Evolutionary conservation across 2,329 filamentous ascomycete species (phyloP).

Genomic region (Aspergillus sp.): DNA sequence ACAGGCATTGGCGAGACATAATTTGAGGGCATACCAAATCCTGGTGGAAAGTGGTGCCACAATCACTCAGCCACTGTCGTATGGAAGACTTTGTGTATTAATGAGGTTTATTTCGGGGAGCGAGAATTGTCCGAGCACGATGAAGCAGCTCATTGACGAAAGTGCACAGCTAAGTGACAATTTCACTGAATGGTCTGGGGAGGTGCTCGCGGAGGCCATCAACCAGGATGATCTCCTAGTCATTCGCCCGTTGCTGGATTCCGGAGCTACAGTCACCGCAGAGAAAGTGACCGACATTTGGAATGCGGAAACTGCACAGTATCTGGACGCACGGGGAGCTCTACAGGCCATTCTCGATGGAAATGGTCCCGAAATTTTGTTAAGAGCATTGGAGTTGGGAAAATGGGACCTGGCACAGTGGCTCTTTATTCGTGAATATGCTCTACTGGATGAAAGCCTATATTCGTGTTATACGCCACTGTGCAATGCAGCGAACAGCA

Average conservation of each 20-base stretch:
- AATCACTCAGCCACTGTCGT: too few relatives aligned
- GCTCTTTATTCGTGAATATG: not conserved
- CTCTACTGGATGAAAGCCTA: not conserved
- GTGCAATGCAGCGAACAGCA: fast-evolving
- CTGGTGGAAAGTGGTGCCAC: too few relatives aligned
- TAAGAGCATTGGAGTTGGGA: not conserved
- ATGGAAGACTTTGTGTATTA: not conserved
- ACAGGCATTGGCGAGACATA: too few relatives aligned
- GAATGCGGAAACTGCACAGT: not conserved
- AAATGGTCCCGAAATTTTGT: not conserved
- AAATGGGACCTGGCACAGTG: not conserved
- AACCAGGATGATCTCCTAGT: not conserved
- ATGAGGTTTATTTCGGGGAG: not conserved
- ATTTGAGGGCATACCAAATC: too few relatives aligned
- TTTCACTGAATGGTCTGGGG: too few relatives aligned
- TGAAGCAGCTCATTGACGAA: fast-evolving
- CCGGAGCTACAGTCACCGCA: not conserved
- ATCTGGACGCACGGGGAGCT: not conserved
- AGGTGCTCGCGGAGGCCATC: not conserved
- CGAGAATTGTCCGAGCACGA: fast-evolving
- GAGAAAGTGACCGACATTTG: not conserved
- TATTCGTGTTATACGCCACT: not conserved
- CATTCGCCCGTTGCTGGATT: not conserved
- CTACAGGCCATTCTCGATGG: not conserved
- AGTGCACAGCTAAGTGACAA: not conserved